Conservation (phyloP, 345 rosid genomes). For the Aquilaria yunnanensis region DNA sequence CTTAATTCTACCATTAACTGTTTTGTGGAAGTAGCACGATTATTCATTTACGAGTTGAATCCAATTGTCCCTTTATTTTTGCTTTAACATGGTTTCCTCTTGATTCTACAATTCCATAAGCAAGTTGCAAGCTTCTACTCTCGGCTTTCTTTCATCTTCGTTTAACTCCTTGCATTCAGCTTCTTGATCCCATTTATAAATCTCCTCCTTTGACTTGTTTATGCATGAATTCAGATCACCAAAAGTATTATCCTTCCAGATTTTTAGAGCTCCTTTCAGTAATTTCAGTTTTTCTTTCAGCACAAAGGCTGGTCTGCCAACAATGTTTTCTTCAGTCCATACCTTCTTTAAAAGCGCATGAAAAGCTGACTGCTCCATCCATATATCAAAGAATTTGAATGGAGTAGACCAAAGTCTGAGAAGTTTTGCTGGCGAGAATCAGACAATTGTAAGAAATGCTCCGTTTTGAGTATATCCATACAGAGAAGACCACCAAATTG, state of each 20-base stretch:
- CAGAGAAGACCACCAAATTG: too few relatives aligned
- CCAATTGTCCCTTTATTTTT: background rate
- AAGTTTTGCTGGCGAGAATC: too few relatives aligned
- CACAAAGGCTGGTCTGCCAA: too few relatives aligned
- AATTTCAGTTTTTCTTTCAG: background rate
- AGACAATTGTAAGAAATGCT: too few relatives aligned
- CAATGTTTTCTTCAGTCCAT: too few relatives aligned
- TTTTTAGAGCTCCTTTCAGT: background rate
- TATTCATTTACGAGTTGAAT: background rate
- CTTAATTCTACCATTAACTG: too few relatives aligned
- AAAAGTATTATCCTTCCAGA: background rate
- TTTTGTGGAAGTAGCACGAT: background rate
- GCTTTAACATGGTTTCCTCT: background rate
- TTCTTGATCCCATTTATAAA: background rate
- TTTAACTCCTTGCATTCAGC: background rate
- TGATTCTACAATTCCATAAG: background rate
- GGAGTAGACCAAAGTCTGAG: too few relatives aligned
- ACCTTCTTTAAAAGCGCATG: too few relatives aligned
- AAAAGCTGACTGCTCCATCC: too few relatives aligned
- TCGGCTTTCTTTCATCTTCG: background rate
- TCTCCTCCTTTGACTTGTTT: background rate
- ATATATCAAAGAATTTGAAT: too few relatives aligned
- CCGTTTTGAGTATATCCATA: too few relatives aligned
- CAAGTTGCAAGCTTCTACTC: background rate
- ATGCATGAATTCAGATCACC: background rate